phyloP scores from a whole-genome alignment of 2,329 filamentous ascomycete species.

The Ophiostoma sp. region DNA sequence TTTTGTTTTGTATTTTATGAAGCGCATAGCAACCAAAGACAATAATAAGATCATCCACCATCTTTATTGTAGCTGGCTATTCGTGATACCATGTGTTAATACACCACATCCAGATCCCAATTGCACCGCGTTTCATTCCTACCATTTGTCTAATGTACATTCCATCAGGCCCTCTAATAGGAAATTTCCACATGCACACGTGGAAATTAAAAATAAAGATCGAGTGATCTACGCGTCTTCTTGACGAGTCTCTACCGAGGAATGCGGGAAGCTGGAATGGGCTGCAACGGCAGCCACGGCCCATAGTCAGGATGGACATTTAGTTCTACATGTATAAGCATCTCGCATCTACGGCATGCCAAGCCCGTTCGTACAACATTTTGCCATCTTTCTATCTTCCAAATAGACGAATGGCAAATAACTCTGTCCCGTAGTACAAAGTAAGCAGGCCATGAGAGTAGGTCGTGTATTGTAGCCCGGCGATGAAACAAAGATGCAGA shows the following conservation, averaged over 20 bases:
- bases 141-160: not conserved
- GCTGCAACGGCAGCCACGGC: not conserved
- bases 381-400: too few species aligned
- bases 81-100: not conserved
- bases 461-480: not conserved
- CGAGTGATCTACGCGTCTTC: not conserved
- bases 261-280: conserved; percentile 12
- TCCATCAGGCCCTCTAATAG: not conserved
- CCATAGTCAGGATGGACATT: not conserved
- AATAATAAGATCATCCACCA: too few species aligned
- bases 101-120: not conserved
- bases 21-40: too few species aligned
- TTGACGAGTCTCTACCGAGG: not conserved
- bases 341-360: not conserved
- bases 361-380: not conserved
- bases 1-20: too few species aligned
- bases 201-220: not conserved
- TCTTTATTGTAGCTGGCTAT: not conserved
- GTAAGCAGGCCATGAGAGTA: not conserved
- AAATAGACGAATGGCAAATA: too few species aligned
- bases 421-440: not conserved
- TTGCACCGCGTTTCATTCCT: not conserved
- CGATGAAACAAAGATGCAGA: not conserved
- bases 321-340: not conserved
- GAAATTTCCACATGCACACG: not conserved